Evolutionary conservation across 1,284 basidiomycete genomes (phyloP), one percentile per base, ranked within the genome.

Genomic region (Bondarzewia mesenterica): DNA sequence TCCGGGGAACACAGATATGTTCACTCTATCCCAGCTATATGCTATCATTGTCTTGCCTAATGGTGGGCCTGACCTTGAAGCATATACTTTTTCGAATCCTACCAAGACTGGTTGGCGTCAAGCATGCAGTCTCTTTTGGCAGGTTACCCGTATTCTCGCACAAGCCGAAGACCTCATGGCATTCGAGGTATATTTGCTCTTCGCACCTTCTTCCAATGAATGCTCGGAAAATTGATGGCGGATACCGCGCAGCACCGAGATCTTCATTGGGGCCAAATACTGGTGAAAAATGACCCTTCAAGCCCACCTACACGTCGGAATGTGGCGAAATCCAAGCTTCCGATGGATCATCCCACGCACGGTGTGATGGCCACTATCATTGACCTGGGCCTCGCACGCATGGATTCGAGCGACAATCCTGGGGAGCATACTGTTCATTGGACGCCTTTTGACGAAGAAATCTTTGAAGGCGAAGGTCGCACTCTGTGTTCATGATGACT

Each of bases 191-290:
- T 44, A 20, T 35, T 26, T 47, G n/a, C 22, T 18, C 16, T 18
- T 15, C 40, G 27, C 35, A 4, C n/a, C n/a, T n/a, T 22, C 35
- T 18, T 23, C 18, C 15, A 44, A 36, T 49, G n/a, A 51, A 36
- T 38, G 44, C n/a, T n/a, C n/a, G n/a, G 22, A 46, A 36, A 18
- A 1, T n/a, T n/a, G 48, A n/a, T 16, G 25, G 46, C 2, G 35
- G 16, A 26, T 14, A 10, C 41, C 12, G 18, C 37, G 26, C 61
- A 96, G 90, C 96, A 99, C 66, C 91, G 95, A 16, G 95, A 99
- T 64, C 75, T 99, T 29, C 95, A 99, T 61, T 93, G 93, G 82
- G 95, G 95, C n/a, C 96, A 99, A 65, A 87, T 99, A 44, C 77
- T 99, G 8, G 80, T 99, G 42, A 82, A 80, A 57, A 72, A 77